Conservation (phyloP, 2,329 filamentous ascomycete species). For the Trichoderma sp. region DNA sequence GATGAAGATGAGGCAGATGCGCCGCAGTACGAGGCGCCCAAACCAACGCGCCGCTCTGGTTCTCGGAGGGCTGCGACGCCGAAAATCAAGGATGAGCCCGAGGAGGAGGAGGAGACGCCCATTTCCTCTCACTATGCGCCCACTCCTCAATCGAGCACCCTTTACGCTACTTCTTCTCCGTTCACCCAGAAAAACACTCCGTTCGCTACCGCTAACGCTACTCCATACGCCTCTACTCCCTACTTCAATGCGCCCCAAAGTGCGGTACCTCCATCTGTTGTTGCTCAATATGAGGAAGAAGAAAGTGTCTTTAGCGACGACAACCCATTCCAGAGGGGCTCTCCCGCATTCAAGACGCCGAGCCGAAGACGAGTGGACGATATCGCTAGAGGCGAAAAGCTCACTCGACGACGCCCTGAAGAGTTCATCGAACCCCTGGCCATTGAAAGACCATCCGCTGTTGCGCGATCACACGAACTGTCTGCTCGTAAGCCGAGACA, state of each 20-base stretch:
- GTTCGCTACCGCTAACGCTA: not conserved
- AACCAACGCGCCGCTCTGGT: slow-evolving; percentile 53
- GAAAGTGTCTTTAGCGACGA: slow-evolving; percentile 77
- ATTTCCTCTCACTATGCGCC: not conserved
- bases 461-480: slow-evolving; percentile 62
- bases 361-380: slow-evolving; percentile 54
- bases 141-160: not conserved
- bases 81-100: slow-evolving; percentile 55
- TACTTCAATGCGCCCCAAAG: not conserved
- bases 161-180: not conserved
- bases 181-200: not conserved
- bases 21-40: slow-evolving; percentile 36
- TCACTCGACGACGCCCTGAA: slow-evolving; percentile 49
- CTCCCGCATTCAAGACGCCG: slow-evolving; percentile 52
- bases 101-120: slow-evolving; percentile 33
- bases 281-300: slow-evolving; percentile 43
- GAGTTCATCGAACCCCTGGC: slow-evolving; percentile 29
- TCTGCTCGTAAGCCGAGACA: slow-evolving; percentile 43
- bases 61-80: slow-evolving; percentile 54
- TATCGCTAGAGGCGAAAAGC: slow-evolving; percentile 44
- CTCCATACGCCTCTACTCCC: not conserved
- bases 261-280: not conserved
- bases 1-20: slow-evolving; percentile 48
- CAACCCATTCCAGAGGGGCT: slow-evolving; percentile 91
- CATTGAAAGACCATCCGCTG: slow-evolving; percentile 39